phyloP scores from a whole-genome alignment of 108 stramenopile genomes.

The Nitzschia putrida region DNA sequence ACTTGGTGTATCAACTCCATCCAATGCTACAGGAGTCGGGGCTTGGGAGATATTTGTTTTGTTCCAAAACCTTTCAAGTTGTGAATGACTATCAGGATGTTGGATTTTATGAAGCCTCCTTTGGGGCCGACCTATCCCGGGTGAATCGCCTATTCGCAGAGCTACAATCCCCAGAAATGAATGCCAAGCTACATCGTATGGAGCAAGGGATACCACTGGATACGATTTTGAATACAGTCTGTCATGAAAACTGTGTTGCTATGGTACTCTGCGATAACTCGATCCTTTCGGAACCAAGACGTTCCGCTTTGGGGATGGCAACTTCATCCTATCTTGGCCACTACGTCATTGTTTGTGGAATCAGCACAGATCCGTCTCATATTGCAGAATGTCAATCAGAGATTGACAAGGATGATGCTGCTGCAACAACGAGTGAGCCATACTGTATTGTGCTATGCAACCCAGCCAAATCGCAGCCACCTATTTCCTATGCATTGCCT shows the following conservation, averaged over 20 bases:
- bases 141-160: slow-evolving; percentile 33
- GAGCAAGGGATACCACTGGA: slow-evolving; percentile 19
- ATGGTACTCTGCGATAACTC: slow-evolving; percentile 71
- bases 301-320: background rate
- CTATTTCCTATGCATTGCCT: slow-evolving; percentile 41
- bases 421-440: background rate
- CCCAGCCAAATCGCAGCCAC: background rate
- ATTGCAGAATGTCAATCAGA: slow-evolving; percentile 29
- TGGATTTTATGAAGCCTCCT: slow-evolving; percentile 64
- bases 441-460: slow-evolving; percentile 31
- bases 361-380: slow-evolving; percentile 36
- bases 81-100: slow-evolving; percentile 49
- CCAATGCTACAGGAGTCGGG: slow-evolving; percentile 21
- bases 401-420: too few species aligned
- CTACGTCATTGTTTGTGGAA: slow-evolving; percentile 69
- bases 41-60: slow-evolving; percentile 19
- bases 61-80: slow-evolving; percentile 51
- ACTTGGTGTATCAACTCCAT: slow-evolving; percentile 62
- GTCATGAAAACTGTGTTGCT: slow-evolving; percentile 58
- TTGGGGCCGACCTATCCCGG: slow-evolving; percentile 54
- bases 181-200: background rate
- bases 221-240: slow-evolving; percentile 49
- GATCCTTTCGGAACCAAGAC: slow-evolving; percentile 28
- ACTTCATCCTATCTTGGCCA: slow-evolving; percentile 58
- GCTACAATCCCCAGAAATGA: slow-evolving; percentile 4